phyloP scores from a whole-genome alignment of 2,329 filamentous ascomycete genomes.

The Penicillium hesseltinei region DNA sequence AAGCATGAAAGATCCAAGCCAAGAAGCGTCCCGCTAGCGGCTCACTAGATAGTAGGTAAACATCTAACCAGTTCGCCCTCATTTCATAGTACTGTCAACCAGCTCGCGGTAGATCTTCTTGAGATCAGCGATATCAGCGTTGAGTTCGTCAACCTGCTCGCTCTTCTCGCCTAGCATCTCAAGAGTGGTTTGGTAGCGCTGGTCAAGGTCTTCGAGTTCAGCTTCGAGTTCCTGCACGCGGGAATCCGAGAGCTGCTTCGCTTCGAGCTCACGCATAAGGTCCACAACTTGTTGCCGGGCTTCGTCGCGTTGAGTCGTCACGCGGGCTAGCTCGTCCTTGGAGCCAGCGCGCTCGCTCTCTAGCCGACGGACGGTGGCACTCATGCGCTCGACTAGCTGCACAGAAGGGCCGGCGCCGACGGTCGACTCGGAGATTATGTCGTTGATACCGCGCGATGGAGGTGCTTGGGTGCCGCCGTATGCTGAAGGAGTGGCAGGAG shows the following conservation, averaged over 20 bases:
- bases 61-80: not conserved
- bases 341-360: slow-evolving; percentile 88
- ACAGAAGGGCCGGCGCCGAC: slow-evolving; percentile 88
- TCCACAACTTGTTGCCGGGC: slow-evolving; percentile 86
- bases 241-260: slow-evolving; percentile 59
- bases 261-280: slow-evolving; percentile 83
- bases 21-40: not conserved
- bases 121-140: slow-evolving; percentile 83
- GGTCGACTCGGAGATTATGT: slow-evolving; percentile 85
- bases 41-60: not conserved
- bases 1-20: not conserved
- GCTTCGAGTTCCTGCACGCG: slow-evolving; percentile 65
- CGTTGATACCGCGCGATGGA: slow-evolving; percentile 64
- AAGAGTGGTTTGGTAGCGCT: slow-evolving; percentile 83
- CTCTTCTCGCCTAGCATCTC: slow-evolving; percentile 97
- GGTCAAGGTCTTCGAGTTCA: slow-evolving; percentile 66
- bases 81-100: slow-evolving; percentile 78
- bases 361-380: slow-evolving; percentile 81
- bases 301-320: slow-evolving; percentile 85
- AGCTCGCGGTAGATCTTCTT: slow-evolving; percentile 96
- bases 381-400: slow-evolving; percentile 94
- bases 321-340: slow-evolving; percentile 78
- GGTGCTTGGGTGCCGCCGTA: slow-evolving; percentile 37
- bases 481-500: slow-evolving; percentile 39
- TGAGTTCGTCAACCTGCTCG: slow-evolving; percentile 87